A percentile compares a stretch with the other conserved stretches of the same genome.
These are phyloP conservation scores for Lecanicillium sp. DNA, from an alignment of 2,329 filamentous ascomycete genomes.

Conservation along the genomic window DNA sequence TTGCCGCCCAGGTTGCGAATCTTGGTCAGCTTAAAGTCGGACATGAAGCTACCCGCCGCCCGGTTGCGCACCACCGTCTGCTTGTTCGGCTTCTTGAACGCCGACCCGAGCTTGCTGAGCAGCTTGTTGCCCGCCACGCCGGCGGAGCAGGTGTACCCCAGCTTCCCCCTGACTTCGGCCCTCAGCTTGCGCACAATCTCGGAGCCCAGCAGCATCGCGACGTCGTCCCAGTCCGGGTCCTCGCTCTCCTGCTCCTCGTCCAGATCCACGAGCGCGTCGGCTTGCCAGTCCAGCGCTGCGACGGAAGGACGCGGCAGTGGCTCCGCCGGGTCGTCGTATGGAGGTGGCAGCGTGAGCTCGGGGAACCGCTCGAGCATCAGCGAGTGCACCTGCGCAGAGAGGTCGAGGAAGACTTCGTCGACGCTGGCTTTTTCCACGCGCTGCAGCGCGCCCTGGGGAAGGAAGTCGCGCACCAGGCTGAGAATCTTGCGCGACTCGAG, in stretches of 20 bases:
- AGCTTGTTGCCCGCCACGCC: slow-evolving; percentile 90
- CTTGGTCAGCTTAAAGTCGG: slow-evolving; percentile 85
- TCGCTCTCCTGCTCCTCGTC: slow-evolving; percentile 67
- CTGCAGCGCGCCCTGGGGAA: slow-evolving; percentile 51
- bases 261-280: slow-evolving; percentile 74
- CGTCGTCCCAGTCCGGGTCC: slow-evolving; percentile 94
- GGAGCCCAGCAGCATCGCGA: slow-evolving; percentile 77
- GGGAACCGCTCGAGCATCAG: slow-evolving; percentile 70
- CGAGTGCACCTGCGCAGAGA: slow-evolving; percentile 76
- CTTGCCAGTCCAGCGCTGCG: slow-evolving; percentile 73
- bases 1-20: slow-evolving; percentile 94
- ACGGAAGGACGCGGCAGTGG: slow-evolving; percentile 60
- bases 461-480: slow-evolving; percentile 63
- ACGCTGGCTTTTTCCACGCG: slow-evolving; percentile 89
- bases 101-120: slow-evolving; percentile 87
- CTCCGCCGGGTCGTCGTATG: slow-evolving; percentile 66
- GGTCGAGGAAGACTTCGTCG: slow-evolving; percentile 90
- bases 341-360: slow-evolving; percentile 56
- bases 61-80: slow-evolving; percentile 91
- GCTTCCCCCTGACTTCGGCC: slow-evolving; percentile 54
- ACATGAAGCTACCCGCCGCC: slow-evolving; percentile 71
- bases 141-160: slow-evolving; percentile 87
- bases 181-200: slow-evolving; percentile 80
- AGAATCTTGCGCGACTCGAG: slow-evolving; percentile 78
- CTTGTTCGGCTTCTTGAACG: slow-evolving; percentile 84